phyloP scores from a whole-genome alignment of 345 rosid species.

The Gynandropsis gynandra region DNA sequence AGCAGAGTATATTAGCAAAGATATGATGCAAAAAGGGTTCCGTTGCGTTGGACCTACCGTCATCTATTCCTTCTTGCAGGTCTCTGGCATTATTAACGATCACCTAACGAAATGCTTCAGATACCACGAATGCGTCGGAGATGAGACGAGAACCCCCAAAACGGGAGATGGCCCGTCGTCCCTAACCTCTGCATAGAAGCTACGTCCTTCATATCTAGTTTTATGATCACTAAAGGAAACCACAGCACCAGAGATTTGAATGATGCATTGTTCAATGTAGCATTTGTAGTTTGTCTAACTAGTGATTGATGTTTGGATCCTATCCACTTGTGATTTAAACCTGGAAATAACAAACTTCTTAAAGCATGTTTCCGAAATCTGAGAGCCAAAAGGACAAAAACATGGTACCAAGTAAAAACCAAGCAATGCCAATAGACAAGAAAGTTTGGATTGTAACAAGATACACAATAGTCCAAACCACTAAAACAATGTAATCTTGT shows the following conservation, averaged over 20 bases:
- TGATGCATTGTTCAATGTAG: slow-evolving; percentile 12
- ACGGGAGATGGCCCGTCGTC: slow-evolving; percentile 20
- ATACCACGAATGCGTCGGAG: slow-evolving; percentile 47
- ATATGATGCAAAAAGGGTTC: slow-evolving; percentile 88
- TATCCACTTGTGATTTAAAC: slow-evolving; percentile 3
- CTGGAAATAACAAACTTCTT: slow-evolving; percentile 15
- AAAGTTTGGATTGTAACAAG: slow-evolving; percentile 7
- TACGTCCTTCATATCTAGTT: slow-evolving; percentile 14
- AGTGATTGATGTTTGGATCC: slow-evolving; percentile 14
- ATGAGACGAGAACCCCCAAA: slow-evolving; percentile 24
- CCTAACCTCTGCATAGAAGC: neutral
- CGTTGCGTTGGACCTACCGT: slow-evolving; percentile 87
- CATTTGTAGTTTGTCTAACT: slow-evolving; percentile 25
- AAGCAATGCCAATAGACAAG: neutral
- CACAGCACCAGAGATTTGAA: slow-evolving; percentile 4
- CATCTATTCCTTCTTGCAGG: slow-evolving; percentile 86
- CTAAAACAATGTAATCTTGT: slow-evolving; percentile 21
- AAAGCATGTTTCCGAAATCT: neutral
- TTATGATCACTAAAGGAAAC: neutral
- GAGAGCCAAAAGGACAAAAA: too few species aligned
- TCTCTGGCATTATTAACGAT: slow-evolving; percentile 66
- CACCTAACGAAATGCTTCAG: slow-evolving; percentile 72
- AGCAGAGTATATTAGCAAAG: slow-evolving; percentile 82
- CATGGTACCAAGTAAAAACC: neutral
- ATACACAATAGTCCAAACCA: slow-evolving; percentile 23